These are phyloP conservation scores for Lentinula edodes DNA, from an alignment of 768 basidiomycete genomes.

Conservation along the genomic window DNA sequence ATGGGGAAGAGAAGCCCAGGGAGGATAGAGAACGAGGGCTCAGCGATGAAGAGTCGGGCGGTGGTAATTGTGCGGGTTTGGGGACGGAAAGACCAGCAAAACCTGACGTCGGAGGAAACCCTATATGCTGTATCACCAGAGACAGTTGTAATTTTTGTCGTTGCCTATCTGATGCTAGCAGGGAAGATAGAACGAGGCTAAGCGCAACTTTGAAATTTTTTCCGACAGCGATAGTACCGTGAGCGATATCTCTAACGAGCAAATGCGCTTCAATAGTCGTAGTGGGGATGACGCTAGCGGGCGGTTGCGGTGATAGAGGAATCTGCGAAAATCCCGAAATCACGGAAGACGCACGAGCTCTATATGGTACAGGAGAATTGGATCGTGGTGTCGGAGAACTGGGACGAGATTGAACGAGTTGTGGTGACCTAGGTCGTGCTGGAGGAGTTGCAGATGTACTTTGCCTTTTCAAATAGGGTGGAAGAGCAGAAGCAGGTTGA, in stretches of 20 bases:
- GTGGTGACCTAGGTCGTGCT: slow-evolving; percentile 56
- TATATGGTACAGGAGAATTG: slow-evolving; percentile 38
- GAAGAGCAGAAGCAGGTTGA: slow-evolving; percentile 66
- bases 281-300: slow-evolving; percentile 18
- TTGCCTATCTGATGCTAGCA: slow-evolving; percentile 28
- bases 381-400: slow-evolving; percentile 46
- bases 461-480: slow-evolving; percentile 66
- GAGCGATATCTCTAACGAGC: slow-evolving; percentile 44
- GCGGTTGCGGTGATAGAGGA: slow-evolving; percentile 17
- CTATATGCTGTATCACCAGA: slow-evolving; percentile 65
- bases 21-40: slow-evolving; percentile 32
- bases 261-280: slow-evolving; percentile 55
- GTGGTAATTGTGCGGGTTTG: slow-evolving; percentile 12
- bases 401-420: slow-evolving; percentile 45
- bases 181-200: slow-evolving; percentile 45
- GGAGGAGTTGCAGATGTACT: slow-evolving; percentile 24
- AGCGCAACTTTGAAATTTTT: slow-evolving; percentile 57
- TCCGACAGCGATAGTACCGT: slow-evolving; percentile 39
- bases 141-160: slow-evolving; percentile 33
- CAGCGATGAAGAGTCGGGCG: slow-evolving; percentile 26
- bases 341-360: slow-evolving; percentile 34
- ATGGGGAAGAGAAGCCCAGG: slow-evolving; percentile 52
- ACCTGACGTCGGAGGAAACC: slow-evolving; percentile 26
- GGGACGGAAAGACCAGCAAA: too few species aligned
- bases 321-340: slow-evolving; percentile 29